phyloP scores from a whole-genome alignment of 2,329 filamentous ascomycete genomes.

The Ascochyta koolunga region DNA sequence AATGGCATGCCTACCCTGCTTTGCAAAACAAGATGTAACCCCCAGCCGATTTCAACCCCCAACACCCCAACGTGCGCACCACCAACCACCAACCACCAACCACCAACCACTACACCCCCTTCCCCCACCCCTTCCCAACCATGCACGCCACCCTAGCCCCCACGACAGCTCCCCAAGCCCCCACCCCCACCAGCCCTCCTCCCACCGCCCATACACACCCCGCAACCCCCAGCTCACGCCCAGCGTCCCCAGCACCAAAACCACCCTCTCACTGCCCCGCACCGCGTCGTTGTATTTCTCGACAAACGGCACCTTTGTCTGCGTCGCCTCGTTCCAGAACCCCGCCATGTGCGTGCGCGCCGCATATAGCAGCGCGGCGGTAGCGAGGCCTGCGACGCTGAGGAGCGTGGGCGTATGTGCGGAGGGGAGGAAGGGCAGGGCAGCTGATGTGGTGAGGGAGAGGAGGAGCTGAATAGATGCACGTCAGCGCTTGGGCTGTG shows the following conservation, averaged over 20 bases:
- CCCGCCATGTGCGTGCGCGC: slow-evolving; percentile 36
- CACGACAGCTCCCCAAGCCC: slow-evolving; percentile 7
- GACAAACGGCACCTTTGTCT: slow-evolving; percentile 44
- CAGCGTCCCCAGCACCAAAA: slow-evolving; percentile 30
- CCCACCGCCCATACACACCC: slow-evolving; percentile 25
- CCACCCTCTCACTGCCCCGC: slow-evolving; percentile 37
- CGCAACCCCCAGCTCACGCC: slow-evolving; percentile 28
- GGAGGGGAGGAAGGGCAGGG: slow-evolving; percentile 24
- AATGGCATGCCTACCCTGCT: not conserved
- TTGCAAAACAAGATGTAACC: no score
- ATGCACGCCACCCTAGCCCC: slow-evolving; percentile 1
- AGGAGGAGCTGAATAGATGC: slow-evolving; percentile 22
- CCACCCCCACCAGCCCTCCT: slow-evolving; percentile 15
- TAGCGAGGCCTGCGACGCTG: slow-evolving; percentile 16
- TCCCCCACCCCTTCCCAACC: slow-evolving; percentile 5
- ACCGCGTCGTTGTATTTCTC: slow-evolving; percentile 48
- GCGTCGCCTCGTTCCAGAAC: slow-evolving; percentile 44
- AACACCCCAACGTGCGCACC: no score
- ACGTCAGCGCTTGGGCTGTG: no score
- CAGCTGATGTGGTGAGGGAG: slow-evolving; percentile 30
- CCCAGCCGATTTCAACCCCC: no score
- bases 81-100: no score
- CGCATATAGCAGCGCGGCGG: slow-evolving; percentile 18
- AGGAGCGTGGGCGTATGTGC: slow-evolving; percentile 10
- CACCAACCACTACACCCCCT: not conserved